Percentiles rank a stretch among this genome's conserved stretches.
phyloP scores from a whole-genome alignment of 768 basidiomycete genomes.

The Rhizopogon roseolus region DNA sequence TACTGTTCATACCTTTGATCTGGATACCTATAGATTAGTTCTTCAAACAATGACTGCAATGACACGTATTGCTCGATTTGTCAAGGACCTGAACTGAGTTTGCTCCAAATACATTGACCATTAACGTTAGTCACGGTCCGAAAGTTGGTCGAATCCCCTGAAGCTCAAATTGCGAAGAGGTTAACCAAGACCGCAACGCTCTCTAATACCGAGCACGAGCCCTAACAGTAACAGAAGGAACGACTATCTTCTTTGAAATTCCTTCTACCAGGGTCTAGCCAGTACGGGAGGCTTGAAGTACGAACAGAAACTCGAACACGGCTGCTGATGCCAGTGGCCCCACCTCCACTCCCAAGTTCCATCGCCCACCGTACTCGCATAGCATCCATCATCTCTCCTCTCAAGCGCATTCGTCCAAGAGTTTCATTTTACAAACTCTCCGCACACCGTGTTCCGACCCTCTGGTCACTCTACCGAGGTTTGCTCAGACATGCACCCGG shows the following conservation, averaged over 20 bases:
- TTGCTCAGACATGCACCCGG: conserved; percentile 53
- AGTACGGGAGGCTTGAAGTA: no score
- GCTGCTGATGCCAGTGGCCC: conserved; percentile 6
- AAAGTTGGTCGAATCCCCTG: background rate
- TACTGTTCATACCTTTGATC: background rate
- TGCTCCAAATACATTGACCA: no score
- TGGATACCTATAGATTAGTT: background rate
- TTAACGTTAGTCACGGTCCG: no score
- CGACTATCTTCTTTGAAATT: no score
- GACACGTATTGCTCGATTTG: no score
- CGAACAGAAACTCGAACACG: no score
- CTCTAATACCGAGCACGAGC: background rate
- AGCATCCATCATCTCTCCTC: conserved; percentile 46
- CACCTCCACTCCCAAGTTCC: conserved; percentile 8
- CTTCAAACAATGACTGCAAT: no score
- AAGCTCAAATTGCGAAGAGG: background rate
- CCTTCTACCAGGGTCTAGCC: no score
- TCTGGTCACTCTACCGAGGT: conserved; percentile 73
- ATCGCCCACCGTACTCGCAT: conserved; percentile 50
- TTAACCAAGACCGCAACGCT: background rate
- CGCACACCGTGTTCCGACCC: conserved; percentile 71
- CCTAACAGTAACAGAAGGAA: no score
- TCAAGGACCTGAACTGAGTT: no score
- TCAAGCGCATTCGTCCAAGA: conserved; percentile 55
- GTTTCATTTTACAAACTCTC: conserved; percentile 65